A percentile compares a stretch with the other conserved stretches of the same genome.
Evolutionary conservation across 2,329 filamentous ascomycete genomes (phyloP).

Genomic region (Pseudogymnoascus pannorum): DNA sequence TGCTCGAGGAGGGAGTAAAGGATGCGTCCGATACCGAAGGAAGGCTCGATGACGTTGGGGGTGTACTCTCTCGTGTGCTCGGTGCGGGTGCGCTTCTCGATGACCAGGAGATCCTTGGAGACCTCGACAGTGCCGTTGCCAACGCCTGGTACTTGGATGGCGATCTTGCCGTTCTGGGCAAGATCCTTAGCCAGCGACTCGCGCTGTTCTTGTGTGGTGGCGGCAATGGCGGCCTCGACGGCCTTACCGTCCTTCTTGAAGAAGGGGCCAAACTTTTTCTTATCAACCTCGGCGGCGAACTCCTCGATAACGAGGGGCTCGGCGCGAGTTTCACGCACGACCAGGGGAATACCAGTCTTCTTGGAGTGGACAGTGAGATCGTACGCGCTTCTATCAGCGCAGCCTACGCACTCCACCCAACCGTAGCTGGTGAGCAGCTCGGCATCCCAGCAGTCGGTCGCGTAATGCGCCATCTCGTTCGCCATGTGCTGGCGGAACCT

Average conservation of each 20-base stretch:
- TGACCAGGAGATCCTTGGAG: slow-evolving; percentile 68
- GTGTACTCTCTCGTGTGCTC: slow-evolving; percentile 87
- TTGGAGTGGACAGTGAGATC: slow-evolving; percentile 89
- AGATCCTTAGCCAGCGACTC: slow-evolving; percentile 73
- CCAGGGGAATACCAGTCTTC: slow-evolving; percentile 78
- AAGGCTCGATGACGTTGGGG: slow-evolving; percentile 94
- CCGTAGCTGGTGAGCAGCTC: slow-evolving; percentile 87
- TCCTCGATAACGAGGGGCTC: slow-evolving; percentile 76
- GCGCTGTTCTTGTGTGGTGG: slow-evolving; percentile 70
- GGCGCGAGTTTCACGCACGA: slow-evolving; percentile 74
- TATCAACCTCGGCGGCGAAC: slow-evolving; percentile 81
- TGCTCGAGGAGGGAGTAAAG: slow-evolving; percentile 92
- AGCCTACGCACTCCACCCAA: slow-evolving; percentile 98
- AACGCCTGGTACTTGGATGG: slow-evolving; percentile 63
- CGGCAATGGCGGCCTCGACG: slow-evolving; percentile 71
- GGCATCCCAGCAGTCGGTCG: slow-evolving; percentile 95
- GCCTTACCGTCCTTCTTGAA: slow-evolving; percentile 93
- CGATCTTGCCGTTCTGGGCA: slow-evolving; percentile 64
- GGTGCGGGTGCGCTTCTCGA: slow-evolving; percentile 74
- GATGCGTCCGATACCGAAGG: slow-evolving; percentile 93
- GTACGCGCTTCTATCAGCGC: slow-evolving; percentile 91
- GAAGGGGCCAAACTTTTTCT: slow-evolving; percentile 89
- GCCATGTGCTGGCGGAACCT: slow-evolving; percentile 97
- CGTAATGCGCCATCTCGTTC: slow-evolving; percentile 88
- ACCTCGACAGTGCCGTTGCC: slow-evolving; percentile 70